Conservation (phyloP, 352 stramenopile genomes). For the Phytophthora ramorum region DNA sequence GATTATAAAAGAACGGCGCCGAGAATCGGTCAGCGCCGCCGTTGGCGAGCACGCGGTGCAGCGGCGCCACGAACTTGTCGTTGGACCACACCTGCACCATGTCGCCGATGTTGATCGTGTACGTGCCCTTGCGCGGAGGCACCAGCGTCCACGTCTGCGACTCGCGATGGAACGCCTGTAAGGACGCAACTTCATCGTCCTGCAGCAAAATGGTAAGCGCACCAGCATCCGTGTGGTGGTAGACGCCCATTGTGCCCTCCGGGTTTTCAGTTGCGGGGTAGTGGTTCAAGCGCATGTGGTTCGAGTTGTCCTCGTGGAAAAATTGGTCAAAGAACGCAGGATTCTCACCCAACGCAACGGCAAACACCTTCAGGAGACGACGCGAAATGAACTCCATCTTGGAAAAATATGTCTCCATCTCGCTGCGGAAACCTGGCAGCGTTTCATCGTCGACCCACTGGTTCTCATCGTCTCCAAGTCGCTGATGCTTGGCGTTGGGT, state of each 20-base stretch:
- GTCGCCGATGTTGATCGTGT: conserved; percentile 70
- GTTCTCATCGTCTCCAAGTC: conserved; percentile 87
- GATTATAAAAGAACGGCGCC: conserved; percentile 68
- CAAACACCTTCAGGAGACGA: conserved; percentile 57
- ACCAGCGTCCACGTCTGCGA: conserved; percentile 30
- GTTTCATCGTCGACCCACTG: conserved; percentile 58
- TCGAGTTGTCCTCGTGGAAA: conserved; percentile 73
- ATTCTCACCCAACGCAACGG: conserved; percentile 48
- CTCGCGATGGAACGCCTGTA: conserved; percentile 54
- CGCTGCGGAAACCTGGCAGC: conserved; percentile 65
- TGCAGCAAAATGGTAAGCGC: conserved; percentile 56
- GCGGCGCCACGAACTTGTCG: conserved; percentile 53
- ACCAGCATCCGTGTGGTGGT: conserved; percentile 45
- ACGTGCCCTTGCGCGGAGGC: neutral
- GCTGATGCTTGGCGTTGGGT: conserved; percentile 54
- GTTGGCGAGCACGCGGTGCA: conserved; percentile 61
- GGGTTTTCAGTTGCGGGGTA: conserved; percentile 65
- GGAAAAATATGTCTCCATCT: conserved; percentile 44
- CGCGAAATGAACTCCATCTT: conserved; percentile 55
- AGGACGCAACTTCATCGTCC: conserved; percentile 55
- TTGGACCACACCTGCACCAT: conserved; percentile 70
- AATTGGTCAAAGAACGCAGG: conserved; percentile 60
- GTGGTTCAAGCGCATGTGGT: conserved; percentile 90
- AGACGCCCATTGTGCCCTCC: no score
- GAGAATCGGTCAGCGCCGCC: conserved; percentile 42